Conservation (phyloP, 768 basidiomycete genomes). For the Mycena maculata region DNA sequence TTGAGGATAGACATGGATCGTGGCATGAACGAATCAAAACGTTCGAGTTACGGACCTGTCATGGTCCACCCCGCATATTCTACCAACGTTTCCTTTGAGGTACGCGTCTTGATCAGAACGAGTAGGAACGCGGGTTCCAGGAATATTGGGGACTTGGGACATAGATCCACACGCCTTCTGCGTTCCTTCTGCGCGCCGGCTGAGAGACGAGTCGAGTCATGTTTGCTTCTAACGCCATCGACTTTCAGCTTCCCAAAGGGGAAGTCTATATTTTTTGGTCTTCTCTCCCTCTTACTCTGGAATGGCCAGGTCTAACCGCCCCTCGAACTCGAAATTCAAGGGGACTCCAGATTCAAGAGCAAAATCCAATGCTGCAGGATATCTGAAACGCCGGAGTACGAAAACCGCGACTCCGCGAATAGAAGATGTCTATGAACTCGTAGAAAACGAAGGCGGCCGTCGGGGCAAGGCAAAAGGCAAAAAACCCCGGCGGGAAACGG, state of each 20-base stretch:
- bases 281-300: neutral
- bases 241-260: neutral
- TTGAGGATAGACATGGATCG: constrained; percentile 17
- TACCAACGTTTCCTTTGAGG: constrained; percentile 73
- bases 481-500: constrained; percentile 28
- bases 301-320: constrained; percentile 20
- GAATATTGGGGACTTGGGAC: constrained; percentile 77
- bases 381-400: constrained; percentile 26
- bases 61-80: constrained; percentile 71
- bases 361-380: constrained; percentile 32
- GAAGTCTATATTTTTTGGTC: too few species aligned
- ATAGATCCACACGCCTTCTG: too few species aligned
- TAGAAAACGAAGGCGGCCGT: constrained; percentile 24
- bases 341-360: constrained; percentile 13
- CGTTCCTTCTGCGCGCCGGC: too few species aligned
- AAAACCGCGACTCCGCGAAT: constrained; percentile 20
- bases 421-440: constrained; percentile 33
- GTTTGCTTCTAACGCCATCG: too few species aligned
- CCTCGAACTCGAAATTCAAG: constrained; percentile 15
- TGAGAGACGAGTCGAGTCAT: too few species aligned
- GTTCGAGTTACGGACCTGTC: constrained; percentile 62
- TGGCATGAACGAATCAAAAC: constrained; percentile 23
- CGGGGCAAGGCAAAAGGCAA: constrained; percentile 26
- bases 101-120: constrained; percentile 72
- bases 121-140: constrained; percentile 66